Evolutionary conservation across 2,329 filamentous ascomycete genomes (phyloP).

Genomic region (Ophiostoma sp.): DNA sequence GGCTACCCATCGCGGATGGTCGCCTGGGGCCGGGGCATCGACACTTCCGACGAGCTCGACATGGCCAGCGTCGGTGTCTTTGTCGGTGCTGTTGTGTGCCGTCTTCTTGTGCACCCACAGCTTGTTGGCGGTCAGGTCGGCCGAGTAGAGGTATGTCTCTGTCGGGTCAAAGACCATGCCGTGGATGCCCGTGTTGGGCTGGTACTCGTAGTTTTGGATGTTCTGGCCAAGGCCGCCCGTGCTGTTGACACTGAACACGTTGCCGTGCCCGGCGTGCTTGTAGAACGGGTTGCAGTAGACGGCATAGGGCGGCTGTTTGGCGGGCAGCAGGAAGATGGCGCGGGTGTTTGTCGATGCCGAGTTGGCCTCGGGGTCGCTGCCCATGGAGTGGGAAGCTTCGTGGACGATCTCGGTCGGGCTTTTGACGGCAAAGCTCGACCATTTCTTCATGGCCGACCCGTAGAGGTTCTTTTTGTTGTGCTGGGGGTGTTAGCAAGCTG

Average conservation of each 20-base stretch:
- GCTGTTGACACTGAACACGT: constrained; percentile 61
- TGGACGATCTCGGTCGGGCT: constrained; percentile 72
- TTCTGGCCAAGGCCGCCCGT: constrained; percentile 57
- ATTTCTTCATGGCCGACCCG: constrained; percentile 89
- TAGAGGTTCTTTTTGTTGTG: constrained; percentile 80
- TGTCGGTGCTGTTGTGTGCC: constrained; percentile 25
- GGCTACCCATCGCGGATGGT: constrained; percentile 85
- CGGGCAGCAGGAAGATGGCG: constrained; percentile 82
- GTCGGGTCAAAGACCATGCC: constrained; percentile 75
- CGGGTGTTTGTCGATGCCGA: constrained; percentile 71
- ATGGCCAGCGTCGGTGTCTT: constrained; percentile 44
- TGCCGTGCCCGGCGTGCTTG: constrained; percentile 73
- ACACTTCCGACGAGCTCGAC: constrained; percentile 67
- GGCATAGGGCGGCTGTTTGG: constrained; percentile 68
- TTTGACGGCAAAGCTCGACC: constrained; percentile 74
- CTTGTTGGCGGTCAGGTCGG: constrained; percentile 71
- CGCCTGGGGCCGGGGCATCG: constrained; percentile 62
- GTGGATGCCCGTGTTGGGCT: constrained; percentile 66
- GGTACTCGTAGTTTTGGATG: constrained; percentile 69
- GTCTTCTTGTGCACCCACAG: constrained; percentile 78
- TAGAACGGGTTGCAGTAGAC: constrained; percentile 93
- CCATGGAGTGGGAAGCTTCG: constrained; percentile 67
- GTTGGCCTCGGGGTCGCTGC: constrained; percentile 64
- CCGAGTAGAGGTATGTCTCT: constrained; percentile 72
- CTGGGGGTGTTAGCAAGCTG: constrained; percentile 39